Conservation (phyloP, 2,329 filamentous ascomycete genomes). For the Pseudogymnoascus sp. region DNA sequence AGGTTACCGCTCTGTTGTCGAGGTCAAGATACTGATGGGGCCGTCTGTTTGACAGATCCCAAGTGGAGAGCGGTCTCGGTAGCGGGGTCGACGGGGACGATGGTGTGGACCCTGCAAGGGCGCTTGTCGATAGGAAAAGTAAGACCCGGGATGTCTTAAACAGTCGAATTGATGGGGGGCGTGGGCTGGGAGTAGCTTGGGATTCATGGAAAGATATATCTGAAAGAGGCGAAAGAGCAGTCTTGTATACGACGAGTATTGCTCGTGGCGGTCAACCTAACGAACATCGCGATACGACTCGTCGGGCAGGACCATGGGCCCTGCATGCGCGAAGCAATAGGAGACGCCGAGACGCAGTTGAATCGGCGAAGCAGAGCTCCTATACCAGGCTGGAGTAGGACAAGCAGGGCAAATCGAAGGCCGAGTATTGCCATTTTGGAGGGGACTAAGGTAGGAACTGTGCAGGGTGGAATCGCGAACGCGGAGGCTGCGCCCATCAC, state of each 20-base stretch:
- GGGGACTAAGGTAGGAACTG: constrained; percentile 7
- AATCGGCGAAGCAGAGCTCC: constrained; percentile 4
- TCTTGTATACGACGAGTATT: constrained; percentile 5
- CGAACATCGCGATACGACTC: constrained; percentile 8
- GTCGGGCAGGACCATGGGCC: neutral
- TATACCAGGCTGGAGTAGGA: neutral
- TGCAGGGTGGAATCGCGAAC: neutral
- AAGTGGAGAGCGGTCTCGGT: constrained; percentile 5
- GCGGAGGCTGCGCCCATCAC: constrained; percentile 2
- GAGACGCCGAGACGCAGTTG: constrained; percentile 6
- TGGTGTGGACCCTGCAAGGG: neutral
- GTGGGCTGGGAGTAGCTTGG: constrained; percentile 6
- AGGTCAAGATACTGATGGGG: constrained; percentile 1
- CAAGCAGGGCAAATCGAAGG: constrained; percentile 6
- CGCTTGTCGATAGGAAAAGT: constrained; percentile 4
- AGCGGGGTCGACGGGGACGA: constrained; percentile 6
- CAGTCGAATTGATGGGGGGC: neutral
- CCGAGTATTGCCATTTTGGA: neutral
- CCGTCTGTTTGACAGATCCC: constrained; percentile 4
- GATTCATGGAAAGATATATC: neutral
- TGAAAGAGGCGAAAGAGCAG: constrained; percentile 2
- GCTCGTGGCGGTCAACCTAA: neutral
- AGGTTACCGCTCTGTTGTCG: neutral
- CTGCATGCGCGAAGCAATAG: constrained; percentile 1
- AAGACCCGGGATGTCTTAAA: neutral